phyloP scores from a whole-genome alignment of 768 basidiomycete genomes.

The Kwoniella sp. region DNA sequence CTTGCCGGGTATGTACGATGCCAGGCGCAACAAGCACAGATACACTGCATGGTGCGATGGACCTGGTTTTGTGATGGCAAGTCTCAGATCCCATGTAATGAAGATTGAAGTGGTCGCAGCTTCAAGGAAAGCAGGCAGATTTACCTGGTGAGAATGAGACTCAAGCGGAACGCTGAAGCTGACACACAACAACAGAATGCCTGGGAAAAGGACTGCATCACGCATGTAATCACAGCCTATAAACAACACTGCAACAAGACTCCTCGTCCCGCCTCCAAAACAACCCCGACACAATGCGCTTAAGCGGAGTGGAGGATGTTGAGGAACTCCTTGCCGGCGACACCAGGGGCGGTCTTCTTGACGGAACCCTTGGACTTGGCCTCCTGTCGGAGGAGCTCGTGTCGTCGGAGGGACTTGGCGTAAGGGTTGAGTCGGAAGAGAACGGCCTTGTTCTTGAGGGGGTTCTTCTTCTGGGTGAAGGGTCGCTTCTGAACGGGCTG shows the following conservation, averaged over 20 bases:
- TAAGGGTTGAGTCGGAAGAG: slow-evolving; percentile 99
- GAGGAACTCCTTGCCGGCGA: slow-evolving; percentile 80
- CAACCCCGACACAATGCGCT: slow-evolving; percentile 42
- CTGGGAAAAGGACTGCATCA: slow-evolving; percentile 19
- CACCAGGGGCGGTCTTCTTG: slow-evolving; percentile 68
- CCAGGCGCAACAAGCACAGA: no score
- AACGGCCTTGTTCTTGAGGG: slow-evolving; percentile 86
- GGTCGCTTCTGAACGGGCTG: slow-evolving; percentile 81
- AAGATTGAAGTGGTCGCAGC: no score
- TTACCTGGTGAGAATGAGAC: no score
- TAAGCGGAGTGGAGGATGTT: slow-evolving; percentile 81
- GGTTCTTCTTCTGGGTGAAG: slow-evolving; percentile 99
- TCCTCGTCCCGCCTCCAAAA: neutral
- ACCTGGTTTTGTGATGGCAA: no score
- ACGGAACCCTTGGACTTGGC: slow-evolving; percentile 54
- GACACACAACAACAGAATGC: neutral
- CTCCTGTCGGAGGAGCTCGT: slow-evolving; percentile 65
- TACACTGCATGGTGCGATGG: no score
- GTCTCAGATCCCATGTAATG: no score
- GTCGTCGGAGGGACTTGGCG: slow-evolving; percentile 87
- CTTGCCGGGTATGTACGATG: no score
- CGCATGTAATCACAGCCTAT: slow-evolving; percentile 18
- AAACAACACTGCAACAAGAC: slow-evolving; percentile 19
- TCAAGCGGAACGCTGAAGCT: no score
- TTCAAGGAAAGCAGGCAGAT: no score